Percentiles rank a stretch among this genome's conserved stretches.
Conservation (phyloP, 257 asterid genomes). For the Primulina eburnea region DNA sequence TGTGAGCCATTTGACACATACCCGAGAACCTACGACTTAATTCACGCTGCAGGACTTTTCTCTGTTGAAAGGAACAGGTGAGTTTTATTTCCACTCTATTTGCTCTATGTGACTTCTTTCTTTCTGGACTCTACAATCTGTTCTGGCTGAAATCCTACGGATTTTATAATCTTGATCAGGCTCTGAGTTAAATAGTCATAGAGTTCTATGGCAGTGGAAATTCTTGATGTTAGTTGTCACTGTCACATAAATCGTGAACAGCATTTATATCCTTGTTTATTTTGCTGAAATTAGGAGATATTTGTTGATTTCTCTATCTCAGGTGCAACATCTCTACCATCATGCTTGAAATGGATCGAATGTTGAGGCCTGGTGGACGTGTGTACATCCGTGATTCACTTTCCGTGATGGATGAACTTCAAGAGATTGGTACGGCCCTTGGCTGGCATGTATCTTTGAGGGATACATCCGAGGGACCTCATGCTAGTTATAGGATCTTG, state of each 20-base stretch:
- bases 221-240: too few relatives aligned
- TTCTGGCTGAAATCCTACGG: background rate
- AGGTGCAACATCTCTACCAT: conserved; percentile 60
- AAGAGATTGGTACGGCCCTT: conserved; percentile 46
- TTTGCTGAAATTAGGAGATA: background rate
- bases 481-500: conserved; percentile 57
- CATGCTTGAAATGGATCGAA: conserved; percentile 73
- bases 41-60: conserved; percentile 62
- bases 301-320: background rate
- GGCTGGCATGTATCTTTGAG: conserved; percentile 54
- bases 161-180: too few relatives aligned
- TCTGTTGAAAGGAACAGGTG: conserved; percentile 57
- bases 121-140: background rate
- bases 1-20: conserved; percentile 73
- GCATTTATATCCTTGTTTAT: background rate
- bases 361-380: conserved; percentile 64
- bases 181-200: background rate
- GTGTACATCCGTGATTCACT: conserved; percentile 54
- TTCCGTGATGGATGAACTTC: conserved; percentile 40
- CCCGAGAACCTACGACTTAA: conserved; percentile 67
- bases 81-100: background rate
- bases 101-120: background rate
- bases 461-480: conserved; percentile 61
- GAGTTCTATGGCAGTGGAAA: too few relatives aligned
- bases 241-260: background rate